Conservation (phyloP, 768 basidiomycete species). For the Boletus huronensis region DNA sequence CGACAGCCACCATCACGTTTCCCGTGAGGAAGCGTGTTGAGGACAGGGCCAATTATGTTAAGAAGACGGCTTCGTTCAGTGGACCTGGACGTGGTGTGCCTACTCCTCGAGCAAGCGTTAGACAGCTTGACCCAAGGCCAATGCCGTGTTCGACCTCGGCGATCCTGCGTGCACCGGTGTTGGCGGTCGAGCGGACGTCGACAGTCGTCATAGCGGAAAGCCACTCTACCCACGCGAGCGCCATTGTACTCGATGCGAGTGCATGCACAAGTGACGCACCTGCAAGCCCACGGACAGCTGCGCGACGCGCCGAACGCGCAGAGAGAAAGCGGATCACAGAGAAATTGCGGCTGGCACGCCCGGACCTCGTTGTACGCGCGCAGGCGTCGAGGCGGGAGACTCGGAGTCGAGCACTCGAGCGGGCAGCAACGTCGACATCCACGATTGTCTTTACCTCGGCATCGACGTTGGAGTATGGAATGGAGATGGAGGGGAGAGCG, state of each 20-base stretch:
- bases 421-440: not conserved
- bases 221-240: not conserved
- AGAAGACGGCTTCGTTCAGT: slow-evolving; percentile 4
- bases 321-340: slow-evolving; percentile 32
- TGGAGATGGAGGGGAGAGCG: not conserved
- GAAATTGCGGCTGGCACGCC: slow-evolving; percentile 42
- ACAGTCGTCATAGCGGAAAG: not conserved
- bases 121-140: not conserved
- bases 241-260: not conserved
- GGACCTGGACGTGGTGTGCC: not conserved
- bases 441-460: not conserved
- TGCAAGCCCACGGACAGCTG: slow-evolving; percentile 19
- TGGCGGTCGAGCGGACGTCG: not conserved
- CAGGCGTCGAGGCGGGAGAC: slow-evolving; percentile 26
- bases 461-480: not conserved
- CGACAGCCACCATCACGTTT: slow-evolving; percentile 18
- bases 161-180: not conserved
- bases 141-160: slow-evolving; percentile 4
- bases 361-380: slow-evolving; percentile 36
- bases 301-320: slow-evolving; percentile 18
- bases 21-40: slow-evolving; percentile 17
- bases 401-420: not conserved
- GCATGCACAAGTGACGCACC: not conserved
- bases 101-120: not conserved
- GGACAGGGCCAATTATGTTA: not conserved